These are phyloP conservation scores for Dicorynia guianensis DNA, from an alignment of 306 rosid genomes.

Conservation along the genomic window DNA sequence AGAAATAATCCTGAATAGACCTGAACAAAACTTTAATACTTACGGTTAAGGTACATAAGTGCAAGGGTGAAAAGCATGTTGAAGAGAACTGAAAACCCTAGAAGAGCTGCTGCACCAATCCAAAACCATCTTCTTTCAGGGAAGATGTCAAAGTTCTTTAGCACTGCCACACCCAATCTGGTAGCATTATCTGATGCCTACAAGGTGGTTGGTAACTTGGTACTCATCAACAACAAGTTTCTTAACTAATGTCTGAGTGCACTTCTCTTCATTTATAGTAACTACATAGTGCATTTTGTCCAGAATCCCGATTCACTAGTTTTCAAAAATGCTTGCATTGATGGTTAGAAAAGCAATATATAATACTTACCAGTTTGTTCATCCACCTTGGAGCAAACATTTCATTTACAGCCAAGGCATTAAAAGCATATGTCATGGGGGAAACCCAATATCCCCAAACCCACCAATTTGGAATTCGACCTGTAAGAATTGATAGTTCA, in stretches of 20 bases:
- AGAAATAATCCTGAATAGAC: not conserved
- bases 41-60: slow-evolving; percentile 85
- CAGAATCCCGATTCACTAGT: not conserved
- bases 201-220: no score
- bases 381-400: slow-evolving; percentile 93
- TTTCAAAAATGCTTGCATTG: no score
- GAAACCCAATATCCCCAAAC: slow-evolving; percentile 92
- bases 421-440: slow-evolving; percentile 82
- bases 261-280: no score
- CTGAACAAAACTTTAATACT: slow-evolving; percentile 47
- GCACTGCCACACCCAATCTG: slow-evolving; percentile 60
- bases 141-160: slow-evolving; percentile 57
- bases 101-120: slow-evolving; percentile 80
- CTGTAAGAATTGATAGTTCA: slow-evolving; percentile 41
- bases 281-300: no score
- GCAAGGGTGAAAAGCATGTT: slow-evolving; percentile 81
- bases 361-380: slow-evolving; percentile 60
- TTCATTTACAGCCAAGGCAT: slow-evolving; percentile 82
- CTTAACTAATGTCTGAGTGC: no score
- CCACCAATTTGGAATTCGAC: slow-evolving; percentile 92
- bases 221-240: no score
- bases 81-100: slow-evolving; percentile 69
- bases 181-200: slow-evolving; percentile 60
- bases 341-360: no score
- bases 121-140: slow-evolving; percentile 69